These are phyloP conservation scores for Blastocystis sp. DNA, from an alignment of 352 stramenopile species.

Conservation along the genomic window DNA sequence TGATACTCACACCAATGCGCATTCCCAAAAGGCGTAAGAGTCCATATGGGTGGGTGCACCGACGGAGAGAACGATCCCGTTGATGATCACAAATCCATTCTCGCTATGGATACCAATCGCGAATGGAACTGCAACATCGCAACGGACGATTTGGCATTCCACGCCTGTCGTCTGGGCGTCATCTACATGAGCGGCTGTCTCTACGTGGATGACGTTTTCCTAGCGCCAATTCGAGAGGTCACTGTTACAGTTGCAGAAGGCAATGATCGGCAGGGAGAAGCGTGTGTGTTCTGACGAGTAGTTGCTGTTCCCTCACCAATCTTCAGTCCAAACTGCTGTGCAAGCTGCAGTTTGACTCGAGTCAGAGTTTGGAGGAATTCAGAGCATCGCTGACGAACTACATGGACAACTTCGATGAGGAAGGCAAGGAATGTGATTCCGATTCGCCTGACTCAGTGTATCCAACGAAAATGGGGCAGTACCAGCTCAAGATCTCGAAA, in stretches of 20 bases:
- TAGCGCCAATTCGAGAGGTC: slow-evolving; percentile 3
- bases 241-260: background rate
- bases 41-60: too few species aligned
- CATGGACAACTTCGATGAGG: background rate
- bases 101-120: slow-evolving; percentile 42
- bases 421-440: background rate
- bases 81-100: background rate
- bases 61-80: too few species aligned
- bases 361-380: background rate
- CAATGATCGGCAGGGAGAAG: background rate
- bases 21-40: too few species aligned
- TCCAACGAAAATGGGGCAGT: background rate
- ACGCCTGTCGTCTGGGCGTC: background rate
- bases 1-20: background rate
- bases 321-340: background rate
- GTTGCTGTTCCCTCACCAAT: background rate
- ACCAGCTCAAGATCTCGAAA: slow-evolving; percentile 8
- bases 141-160: slow-evolving; percentile 39
- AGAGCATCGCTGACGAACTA: background rate
- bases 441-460: background rate
- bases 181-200: slow-evolving; percentile 59
- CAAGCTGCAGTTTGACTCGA: background rate
- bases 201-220: background rate
- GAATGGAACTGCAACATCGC: slow-evolving; percentile 34
- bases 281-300: background rate